Evolutionary conservation across 2,329 filamentous ascomycete genomes (phyloP), one percentile per base, ranked within the genome.

Genomic region (Penicillium corylophilum): DNA sequence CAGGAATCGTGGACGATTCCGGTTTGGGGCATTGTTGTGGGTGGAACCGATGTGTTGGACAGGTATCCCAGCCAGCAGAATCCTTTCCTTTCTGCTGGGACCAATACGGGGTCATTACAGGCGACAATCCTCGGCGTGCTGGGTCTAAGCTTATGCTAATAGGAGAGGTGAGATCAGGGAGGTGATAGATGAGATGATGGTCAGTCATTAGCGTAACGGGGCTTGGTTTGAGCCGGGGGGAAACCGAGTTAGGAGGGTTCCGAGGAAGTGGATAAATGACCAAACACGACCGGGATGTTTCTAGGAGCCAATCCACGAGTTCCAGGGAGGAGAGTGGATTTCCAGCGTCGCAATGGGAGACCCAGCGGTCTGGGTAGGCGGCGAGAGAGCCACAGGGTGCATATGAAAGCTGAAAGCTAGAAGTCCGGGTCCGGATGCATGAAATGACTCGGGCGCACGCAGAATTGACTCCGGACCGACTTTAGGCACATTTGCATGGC

Each of bases 291-390:
- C 22, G 36, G 31, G 29, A 44, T 8, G 9, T 10, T 10, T 39
- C 46, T 31, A 38, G 31, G 40, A 39, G 31, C 40, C 20, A 23
- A 24, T 35, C 22, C 31, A 22, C 40, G 22, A 35, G 39, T 26
- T 38, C 29, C 39, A 15, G 46, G 38, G 26, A 6, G 26, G 12
- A 12, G 36, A 18, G 39, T 23, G 26, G 40, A 36, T 48, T 48
- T 39, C 28, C 29, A 44, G 41, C 33, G 47, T 50, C 33, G 47
- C 47, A 50, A 44, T 18, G 22, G 29, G 23, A 12, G 47, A 39
- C 47, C 46, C 47, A 20, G 33, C 16, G 24, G 41, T 31, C 31
- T 50, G 47, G 47, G 41, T 38, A 42, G 23, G 24, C n/a, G 20
- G 20, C 28, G 43, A 45, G 16, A 44, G 4, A 15, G 26, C 15